Evolutionary conservation across 2,329 filamentous ascomycete species (phyloP), one percentile per base, ranked within the genome.

Genomic region (Thelonectria olida): DNA sequence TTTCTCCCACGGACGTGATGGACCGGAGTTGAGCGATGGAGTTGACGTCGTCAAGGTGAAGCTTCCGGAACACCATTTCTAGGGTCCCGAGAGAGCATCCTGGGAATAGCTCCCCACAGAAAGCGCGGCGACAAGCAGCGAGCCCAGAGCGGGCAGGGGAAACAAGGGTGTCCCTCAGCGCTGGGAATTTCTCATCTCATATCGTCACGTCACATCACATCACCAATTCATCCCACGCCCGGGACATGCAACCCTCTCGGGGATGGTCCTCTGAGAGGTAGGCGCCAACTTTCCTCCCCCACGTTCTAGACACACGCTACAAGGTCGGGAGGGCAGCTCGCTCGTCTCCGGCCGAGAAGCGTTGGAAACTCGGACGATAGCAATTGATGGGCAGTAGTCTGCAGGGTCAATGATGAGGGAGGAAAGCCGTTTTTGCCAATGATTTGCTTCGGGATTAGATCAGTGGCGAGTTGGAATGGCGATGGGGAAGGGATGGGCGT

Each of bases 31-130:
- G n/a, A n/a, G n/a, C n/a, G n/a, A n/a, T n/a, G n/a, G n/a, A n/a
- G n/a, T n/a, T n/a, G n/a, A n/a, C 27, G 27, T 31, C 27, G 27
- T 31, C 27, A 17, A 39, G 9, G 15, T 39, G 36, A 39, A n/a
- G 36, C 36, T 39, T 19, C 36, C 36, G n/a, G 36, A 39, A 39
- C 3, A 7, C 13, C 34, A 7, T 7, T 31, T 31, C 12, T 39
- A 34, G 48, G 15, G 22, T 51, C 34, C 23, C 22, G 36, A 17
- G 49, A 51, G 34, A 39, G 15, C 44, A n/a, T n/a, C n/a, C n/a
- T n/a, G n/a, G n/a, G n/a, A n/a, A n/a, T n/a, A n/a, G 23, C 62
- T 66, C 62, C 41, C 65, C 63, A 66, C 65, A 62, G 54, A 44
- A 34, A n/a, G n/a, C n/a, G 57, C 28, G 36, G 36, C 36, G 50